Evolutionary conservation across 768 basidiomycete species (phyloP), one percentile per base, ranked within the genome.

Genomic region (Mycena vulgaris): DNA sequence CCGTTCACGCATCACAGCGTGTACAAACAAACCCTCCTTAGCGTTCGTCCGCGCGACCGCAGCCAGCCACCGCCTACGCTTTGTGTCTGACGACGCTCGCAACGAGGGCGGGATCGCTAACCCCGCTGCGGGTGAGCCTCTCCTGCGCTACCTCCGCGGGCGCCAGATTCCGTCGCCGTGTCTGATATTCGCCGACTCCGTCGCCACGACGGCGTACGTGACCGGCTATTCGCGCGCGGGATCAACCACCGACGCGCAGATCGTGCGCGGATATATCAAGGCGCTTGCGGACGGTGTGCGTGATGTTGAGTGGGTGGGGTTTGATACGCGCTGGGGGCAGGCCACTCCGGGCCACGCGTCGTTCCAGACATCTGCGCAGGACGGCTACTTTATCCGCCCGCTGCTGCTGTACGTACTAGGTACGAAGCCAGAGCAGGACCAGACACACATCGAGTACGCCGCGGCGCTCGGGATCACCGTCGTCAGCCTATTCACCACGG

Each of bases 71-170:
- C 59, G 66, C 23, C 40, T 68, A 7, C 66, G 66, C 45, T 68
- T 68, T 33, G 42, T 68, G 2, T 68, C 66, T 28, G 66, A 68
- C 27, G 40, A 16, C 45, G 42, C 28, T 11, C 66, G 66, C 23
- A 68, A 62, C 28, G 66, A 68, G 28, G 58, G 66, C 2, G 66
- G 66, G n/a, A 62, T 52, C 31, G 61, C 62, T 33, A 68, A 68
- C 27, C 40, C 59, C 17, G 33, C 66, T 1, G 66, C 66, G 23
- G 66, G 66, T 30, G 66, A 68, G 27, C n/a, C 30, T 40, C 60
- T 68, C 8, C 52, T 68, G 30, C 66, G 66, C 7, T 62, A 61
- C 33, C 33, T 68, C 51, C 51, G 59, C 6, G 66, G 66, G 7
- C 59, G 40, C 27, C 9, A 23, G 14, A 31, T 68, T 33, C 42